Evolutionary conservation across 768 basidiomycete species (phyloP).

Genomic region (Psilocybe sp.): DNA sequence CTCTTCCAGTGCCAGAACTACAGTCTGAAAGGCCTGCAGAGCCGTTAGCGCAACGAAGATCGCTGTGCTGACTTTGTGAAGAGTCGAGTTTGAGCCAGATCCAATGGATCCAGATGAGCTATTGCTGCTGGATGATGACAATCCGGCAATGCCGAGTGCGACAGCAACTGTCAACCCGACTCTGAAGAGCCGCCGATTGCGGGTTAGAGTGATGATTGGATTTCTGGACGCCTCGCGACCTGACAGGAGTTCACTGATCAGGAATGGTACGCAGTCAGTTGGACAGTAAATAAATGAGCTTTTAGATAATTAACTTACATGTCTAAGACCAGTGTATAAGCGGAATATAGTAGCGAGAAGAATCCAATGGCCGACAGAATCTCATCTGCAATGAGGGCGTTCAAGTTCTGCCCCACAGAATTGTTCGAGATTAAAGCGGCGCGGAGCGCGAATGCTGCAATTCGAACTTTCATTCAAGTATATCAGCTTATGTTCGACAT

Average conservation of each 20-base stretch:
- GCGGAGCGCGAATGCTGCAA: conserved; percentile 37
- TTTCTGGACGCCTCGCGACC: conserved; percentile 9
- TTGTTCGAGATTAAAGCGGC: conserved; percentile 30
- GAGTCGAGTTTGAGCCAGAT: conserved; percentile 14
- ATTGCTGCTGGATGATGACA: background rate
- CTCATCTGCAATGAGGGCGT: conserved; percentile 34
- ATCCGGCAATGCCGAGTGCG: conserved; percentile 27
- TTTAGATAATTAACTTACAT: conserved; percentile 24
- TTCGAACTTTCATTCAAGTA: conserved; percentile 28
- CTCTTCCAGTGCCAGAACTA: conserved; percentile 22
- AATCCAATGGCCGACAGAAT: conserved; percentile 40
- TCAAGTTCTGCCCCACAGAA: conserved; percentile 27
- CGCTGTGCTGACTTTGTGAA: conserved; percentile 30
- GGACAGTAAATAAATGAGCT: background rate
- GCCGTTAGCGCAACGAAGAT: conserved; percentile 35
- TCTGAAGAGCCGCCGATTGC: conserved; percentile 30
- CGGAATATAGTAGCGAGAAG: conserved; percentile 38
- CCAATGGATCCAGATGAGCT: conserved; percentile 3
- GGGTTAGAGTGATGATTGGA: conserved; percentile 19
- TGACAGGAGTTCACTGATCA: conserved; percentile 17
- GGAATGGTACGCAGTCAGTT: background rate
- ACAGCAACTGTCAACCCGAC: conserved; percentile 26
- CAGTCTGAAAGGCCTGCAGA: conserved; percentile 29
- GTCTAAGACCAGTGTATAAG: conserved; percentile 39
- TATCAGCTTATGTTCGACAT: background rate